Percentiles rank a stretch among this genome's conserved stretches.
These are phyloP conservation scores for Geranium rotundifolium DNA, from an alignment of 345 rosid genomes.

Conservation along the genomic window DNA sequence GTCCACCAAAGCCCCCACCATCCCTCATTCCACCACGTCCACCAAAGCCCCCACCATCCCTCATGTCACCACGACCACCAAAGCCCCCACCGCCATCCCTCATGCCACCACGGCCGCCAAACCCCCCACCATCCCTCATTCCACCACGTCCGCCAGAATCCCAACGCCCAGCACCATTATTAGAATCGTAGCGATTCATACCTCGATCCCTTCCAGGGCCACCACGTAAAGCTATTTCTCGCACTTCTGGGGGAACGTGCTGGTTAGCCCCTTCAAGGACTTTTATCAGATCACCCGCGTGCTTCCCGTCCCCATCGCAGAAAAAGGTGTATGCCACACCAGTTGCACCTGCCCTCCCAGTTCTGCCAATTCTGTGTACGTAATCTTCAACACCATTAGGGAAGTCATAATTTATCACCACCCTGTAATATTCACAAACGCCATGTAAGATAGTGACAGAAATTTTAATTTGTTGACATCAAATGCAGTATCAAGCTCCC, in stretches of 20 bases:
- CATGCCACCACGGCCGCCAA: too few relatives aligned
- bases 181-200: slow-evolving; percentile 60
- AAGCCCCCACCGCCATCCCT: too few relatives aligned
- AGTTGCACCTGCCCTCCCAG: slow-evolving; percentile 97
- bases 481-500: background rate
- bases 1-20: slow-evolving; percentile 37
- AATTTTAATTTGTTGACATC: background rate
- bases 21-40: slow-evolving; percentile 23
- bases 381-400: slow-evolving; percentile 94
- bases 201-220: slow-evolving; percentile 68
- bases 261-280: slow-evolving; percentile 90
- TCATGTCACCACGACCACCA: too few relatives aligned
- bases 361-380: slow-evolving; percentile 97
- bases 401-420: slow-evolving; percentile 90
- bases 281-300: slow-evolving; percentile 73
- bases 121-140: slow-evolving; percentile 2
- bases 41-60: too few relatives aligned
- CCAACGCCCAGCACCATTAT: slow-evolving; percentile 49
- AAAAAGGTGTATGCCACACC: slow-evolving; percentile 89
- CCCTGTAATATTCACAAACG: slow-evolving; percentile 29
- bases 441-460: background rate
- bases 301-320: slow-evolving; percentile 85
- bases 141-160: slow-evolving; percentile 45
- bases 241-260: slow-evolving; percentile 71
- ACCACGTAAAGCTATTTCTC: slow-evolving; percentile 78